Evolutionary conservation across 805 yeast genomes (phyloP).

Genomic region (Metschnikowia colocasiae): DNA sequence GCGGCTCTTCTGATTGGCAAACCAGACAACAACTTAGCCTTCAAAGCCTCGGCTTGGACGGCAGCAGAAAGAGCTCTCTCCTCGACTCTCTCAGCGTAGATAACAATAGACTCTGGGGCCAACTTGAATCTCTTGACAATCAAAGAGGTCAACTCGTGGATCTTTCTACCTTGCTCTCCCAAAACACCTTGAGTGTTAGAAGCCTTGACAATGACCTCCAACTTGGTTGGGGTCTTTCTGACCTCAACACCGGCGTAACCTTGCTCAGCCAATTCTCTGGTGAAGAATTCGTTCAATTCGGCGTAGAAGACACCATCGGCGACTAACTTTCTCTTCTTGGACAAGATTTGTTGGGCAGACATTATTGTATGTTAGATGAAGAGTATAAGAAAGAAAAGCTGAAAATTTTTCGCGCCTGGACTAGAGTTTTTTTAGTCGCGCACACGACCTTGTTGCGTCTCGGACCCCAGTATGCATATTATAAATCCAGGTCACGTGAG

Average conservation of each 20-base stretch:
- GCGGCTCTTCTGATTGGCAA: slow-evolving; percentile 99
- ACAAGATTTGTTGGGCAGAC: slow-evolving; percentile 50
- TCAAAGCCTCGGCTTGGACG: slow-evolving; percentile 98
- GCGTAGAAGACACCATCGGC: slow-evolving; percentile 99
- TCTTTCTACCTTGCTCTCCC: slow-evolving; percentile 99
- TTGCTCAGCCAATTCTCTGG: slow-evolving; percentile 99
- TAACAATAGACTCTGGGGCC: slow-evolving; percentile 86
- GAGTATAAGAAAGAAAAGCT: background rate
- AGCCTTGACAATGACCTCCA: slow-evolving; percentile 98
- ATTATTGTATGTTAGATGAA: slow-evolving; percentile 17
- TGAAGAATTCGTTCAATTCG: slow-evolving; percentile 99
- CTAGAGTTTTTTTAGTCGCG: slow-evolving; percentile 3
- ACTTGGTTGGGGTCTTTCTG: slow-evolving; percentile 96
- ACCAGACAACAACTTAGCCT: slow-evolving; percentile 97
- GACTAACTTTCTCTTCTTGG: slow-evolving; percentile 98
- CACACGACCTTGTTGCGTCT: slow-evolving; percentile 6
- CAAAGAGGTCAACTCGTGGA: slow-evolving; percentile 96
- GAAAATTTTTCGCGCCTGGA: slow-evolving; percentile 7
- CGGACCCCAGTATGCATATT: background rate
- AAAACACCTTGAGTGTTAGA: slow-evolving; percentile 97
- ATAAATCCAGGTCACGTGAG: background rate
- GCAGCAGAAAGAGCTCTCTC: slow-evolving; percentile 99
- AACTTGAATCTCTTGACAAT: slow-evolving; percentile 98
- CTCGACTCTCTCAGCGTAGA: slow-evolving; percentile 98
- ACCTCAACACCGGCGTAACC: slow-evolving; percentile 99